Conservation (phyloP, 805 yeast genomes). For the Candida chauliodis region DNA sequence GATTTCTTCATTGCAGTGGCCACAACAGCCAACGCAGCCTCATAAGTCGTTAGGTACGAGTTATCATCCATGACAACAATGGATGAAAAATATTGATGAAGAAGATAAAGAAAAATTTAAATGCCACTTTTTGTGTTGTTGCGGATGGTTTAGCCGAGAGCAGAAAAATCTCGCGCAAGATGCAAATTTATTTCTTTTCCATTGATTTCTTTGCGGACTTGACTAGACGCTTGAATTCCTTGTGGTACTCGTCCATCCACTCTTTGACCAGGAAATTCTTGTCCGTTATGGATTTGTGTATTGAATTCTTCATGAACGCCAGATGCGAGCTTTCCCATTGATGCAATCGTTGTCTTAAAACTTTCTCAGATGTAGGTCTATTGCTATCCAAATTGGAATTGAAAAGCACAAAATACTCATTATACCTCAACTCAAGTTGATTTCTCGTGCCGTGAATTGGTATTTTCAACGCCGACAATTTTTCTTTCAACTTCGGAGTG, state of each 20-base stretch:
- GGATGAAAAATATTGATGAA: too few relatives aligned
- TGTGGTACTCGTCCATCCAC: slow-evolving; percentile 40
- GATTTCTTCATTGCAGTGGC: slow-evolving; percentile 85
- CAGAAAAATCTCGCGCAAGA: slow-evolving; percentile 2
- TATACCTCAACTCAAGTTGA: slow-evolving; percentile 66
- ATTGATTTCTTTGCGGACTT: slow-evolving; percentile 31
- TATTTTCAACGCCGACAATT: slow-evolving; percentile 51
- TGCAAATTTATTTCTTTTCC: slow-evolving; percentile 5
- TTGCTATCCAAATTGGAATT: slow-evolving; percentile 78
- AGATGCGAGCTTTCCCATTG: slow-evolving; percentile 63
- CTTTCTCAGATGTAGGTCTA: slow-evolving; percentile 55
- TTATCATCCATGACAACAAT: slow-evolving; percentile 20
- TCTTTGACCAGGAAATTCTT: slow-evolving; percentile 44
- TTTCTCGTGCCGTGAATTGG: slow-evolving; percentile 61
- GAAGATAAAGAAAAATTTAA: too few relatives aligned
- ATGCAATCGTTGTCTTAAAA: slow-evolving; percentile 51
- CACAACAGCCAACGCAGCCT: slow-evolving; percentile 78
- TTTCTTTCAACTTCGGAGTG: slow-evolving; percentile 57
- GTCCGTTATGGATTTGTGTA: slow-evolving; percentile 32
- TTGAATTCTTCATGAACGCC: slow-evolving; percentile 24
- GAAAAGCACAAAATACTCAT: slow-evolving; percentile 72
- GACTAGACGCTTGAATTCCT: slow-evolving; percentile 38
- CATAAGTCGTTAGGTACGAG: slow-evolving; percentile 68
- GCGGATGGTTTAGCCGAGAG: neutral
- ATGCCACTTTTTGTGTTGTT: too few relatives aligned